These are phyloP conservation scores for Cercophora sp. DNA, from an alignment of 495 filamentous ascomycete species.

Conservation along the genomic window DNA sequence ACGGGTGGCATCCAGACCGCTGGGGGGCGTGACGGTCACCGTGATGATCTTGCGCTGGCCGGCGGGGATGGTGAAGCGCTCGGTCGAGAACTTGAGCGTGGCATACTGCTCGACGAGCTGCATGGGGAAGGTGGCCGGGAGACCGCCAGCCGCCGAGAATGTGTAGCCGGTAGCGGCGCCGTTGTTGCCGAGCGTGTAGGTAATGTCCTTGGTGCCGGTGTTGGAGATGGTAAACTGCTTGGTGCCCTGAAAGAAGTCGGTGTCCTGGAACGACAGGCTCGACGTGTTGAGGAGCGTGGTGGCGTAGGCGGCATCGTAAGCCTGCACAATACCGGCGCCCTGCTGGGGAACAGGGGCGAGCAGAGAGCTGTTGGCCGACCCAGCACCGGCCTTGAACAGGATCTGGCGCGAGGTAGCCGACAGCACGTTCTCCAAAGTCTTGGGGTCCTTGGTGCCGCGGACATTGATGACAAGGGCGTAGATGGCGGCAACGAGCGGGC, in stretches of 20 bases:
- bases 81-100: conserved; percentile 27
- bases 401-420: conserved; percentile 33
- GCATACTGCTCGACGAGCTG: conserved; percentile 36
- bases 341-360: conserved; percentile 55
- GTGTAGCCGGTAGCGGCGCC: conserved; percentile 46
- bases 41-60: conserved; percentile 36
- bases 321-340: conserved; percentile 54
- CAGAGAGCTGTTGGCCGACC: conserved; percentile 23
- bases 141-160: conserved; percentile 23
- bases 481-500: conserved; percentile 51
- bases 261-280: conserved; percentile 57
- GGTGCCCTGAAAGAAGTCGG: conserved; percentile 43
- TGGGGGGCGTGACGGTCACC: conserved; percentile 41
- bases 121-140: conserved; percentile 38
- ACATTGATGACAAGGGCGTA: conserved; percentile 50
- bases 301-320: conserved; percentile 52
- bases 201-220: conserved; percentile 40
- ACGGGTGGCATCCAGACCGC: conserved; percentile 33
- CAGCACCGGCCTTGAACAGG: conserved; percentile 44
- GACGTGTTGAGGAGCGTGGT: conserved; percentile 50
- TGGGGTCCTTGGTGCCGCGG: conserved; percentile 46
- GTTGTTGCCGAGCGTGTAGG: conserved; percentile 43
- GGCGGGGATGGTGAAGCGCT: conserved; percentile 32
- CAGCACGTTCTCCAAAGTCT: conserved; percentile 42
- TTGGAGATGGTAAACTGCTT: conserved; percentile 52